Percentiles rank a stretch among this genome's conserved stretches.
These are phyloP conservation scores for Casuarina glauca DNA, from an alignment of 306 rosid genomes.

Conservation along the genomic window DNA sequence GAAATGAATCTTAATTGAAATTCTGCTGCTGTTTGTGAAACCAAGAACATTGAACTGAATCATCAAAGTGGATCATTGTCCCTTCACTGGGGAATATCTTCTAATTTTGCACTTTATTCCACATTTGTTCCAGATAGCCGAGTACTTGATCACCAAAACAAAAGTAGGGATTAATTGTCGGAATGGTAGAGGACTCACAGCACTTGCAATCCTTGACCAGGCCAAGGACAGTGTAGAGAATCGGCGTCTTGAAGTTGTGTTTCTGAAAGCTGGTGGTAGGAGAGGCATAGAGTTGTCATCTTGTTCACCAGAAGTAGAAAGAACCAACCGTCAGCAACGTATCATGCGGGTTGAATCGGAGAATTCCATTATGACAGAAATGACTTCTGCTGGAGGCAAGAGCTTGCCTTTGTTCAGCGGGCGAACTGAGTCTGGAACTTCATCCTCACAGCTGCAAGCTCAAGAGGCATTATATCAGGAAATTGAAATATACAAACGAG, in stretches of 20 bases:
- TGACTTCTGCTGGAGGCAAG: slow-evolving; percentile 29
- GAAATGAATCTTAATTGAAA: background rate
- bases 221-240: slow-evolving; percentile 43
- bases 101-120: background rate
- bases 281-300: slow-evolving; percentile 33
- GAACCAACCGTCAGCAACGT: slow-evolving; percentile 10
- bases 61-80: too few relatives aligned
- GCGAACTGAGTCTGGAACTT: slow-evolving; percentile 26
- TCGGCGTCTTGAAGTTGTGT: slow-evolving; percentile 33
- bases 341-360: slow-evolving; percentile 32
- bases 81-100: too few relatives aligned
- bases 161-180: slow-evolving; percentile 48
- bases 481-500: too few relatives aligned
- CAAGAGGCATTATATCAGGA: slow-evolving; percentile 16
- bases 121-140: slow-evolving; percentile 51
- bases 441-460: slow-evolving; percentile 35
- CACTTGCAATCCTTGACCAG: slow-evolving; percentile 55
- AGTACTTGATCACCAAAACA: slow-evolving; percentile 55
- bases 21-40: too few relatives aligned
- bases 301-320: slow-evolving; percentile 29
- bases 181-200: slow-evolving; percentile 51
- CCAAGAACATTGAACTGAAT: too few relatives aligned
- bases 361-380: slow-evolving; percentile 18
- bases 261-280: slow-evolving; percentile 53
- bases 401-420: slow-evolving; percentile 28